Base-by-base conservation (phyloP, 2,329 filamentous ascomycete species). In the Thermothelomyces thermophilus region DNA sequence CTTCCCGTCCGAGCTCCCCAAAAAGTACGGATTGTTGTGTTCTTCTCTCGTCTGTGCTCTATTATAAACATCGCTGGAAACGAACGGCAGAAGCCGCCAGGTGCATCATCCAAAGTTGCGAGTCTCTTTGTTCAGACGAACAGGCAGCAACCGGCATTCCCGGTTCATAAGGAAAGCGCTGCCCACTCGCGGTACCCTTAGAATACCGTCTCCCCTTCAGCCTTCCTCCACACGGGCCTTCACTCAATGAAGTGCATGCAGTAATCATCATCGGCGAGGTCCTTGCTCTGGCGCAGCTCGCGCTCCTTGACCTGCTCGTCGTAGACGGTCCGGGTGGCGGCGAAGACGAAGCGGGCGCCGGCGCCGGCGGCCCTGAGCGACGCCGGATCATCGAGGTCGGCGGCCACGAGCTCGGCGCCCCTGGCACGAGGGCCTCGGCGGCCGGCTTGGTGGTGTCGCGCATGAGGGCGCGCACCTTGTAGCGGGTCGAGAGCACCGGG, bases 221-320 rank as follows among this genome's bases (percentile, higher is more conserved):
- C n/a, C n/a, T n/a, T n/a, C n/a, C n/a, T n/a, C n/a, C n/a, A n/a
- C n/a, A n/a, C n/a, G n/a, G n/a, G n/a, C n/a, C n/a, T n/a, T n/a
- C 69, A 76, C 54, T 76, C 64, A 40, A 73, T 62, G 52, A 74
- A 71, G 57, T 73, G 58, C 2, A 73, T n/a, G n/a, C n/a, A n/a
- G n/a, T n/a, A n/a, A n/a, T n/a, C n/a, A n/a, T n/a, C 71, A 54
- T 77, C 72, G 9, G 72, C 68, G 56, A 70, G 71, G 63, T 68
- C 73, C 53, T 58, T 65, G 54, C 65, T 53, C 53, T 74, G 66
- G 50, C 43, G 48, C 30, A 68, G 54, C 10, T 71, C 62, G 42
- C 57, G 55, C 56, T 45, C 59, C 47, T 54, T 39, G 17, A 24
- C 36, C 34, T 49, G 30, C 24, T 60, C 46, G 59, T 59, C 66